These are phyloP conservation scores for Panaeolus cyanescens DNA, from an alignment of 768 basidiomycete species.

Conservation along the genomic window DNA sequence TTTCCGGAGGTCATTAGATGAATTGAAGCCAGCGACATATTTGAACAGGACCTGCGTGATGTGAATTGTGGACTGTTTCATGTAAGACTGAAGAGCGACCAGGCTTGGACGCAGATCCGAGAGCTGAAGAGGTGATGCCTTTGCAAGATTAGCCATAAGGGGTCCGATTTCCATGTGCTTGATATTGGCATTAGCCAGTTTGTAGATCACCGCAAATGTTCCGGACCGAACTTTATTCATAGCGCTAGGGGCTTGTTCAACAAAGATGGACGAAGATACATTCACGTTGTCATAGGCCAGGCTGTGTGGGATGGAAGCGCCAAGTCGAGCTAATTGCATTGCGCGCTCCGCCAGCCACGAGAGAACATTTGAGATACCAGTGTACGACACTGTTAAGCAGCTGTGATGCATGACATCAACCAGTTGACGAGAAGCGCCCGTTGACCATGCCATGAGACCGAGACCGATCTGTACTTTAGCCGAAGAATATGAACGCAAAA, in stretches of 20 bases:
- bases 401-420: slow-evolving; percentile 14
- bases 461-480: slow-evolving; percentile 13
- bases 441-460: slow-evolving; percentile 12
- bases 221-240: slow-evolving; percentile 36
- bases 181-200: slow-evolving; percentile 17
- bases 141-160: slow-evolving; percentile 16
- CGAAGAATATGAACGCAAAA: slow-evolving; percentile 10
- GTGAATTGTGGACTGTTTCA: slow-evolving; percentile 8
- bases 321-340: neutral
- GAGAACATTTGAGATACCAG: slow-evolving; percentile 5
- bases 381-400: slow-evolving; percentile 9
- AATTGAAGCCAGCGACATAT: slow-evolving; percentile 9
- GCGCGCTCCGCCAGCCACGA: slow-evolving; percentile 6
- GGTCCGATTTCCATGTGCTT: slow-evolving; percentile 24
- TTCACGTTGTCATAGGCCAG: slow-evolving; percentile 28
- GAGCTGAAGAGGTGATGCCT: slow-evolving; percentile 6
- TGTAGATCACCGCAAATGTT: slow-evolving; percentile 32
- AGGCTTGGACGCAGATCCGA: slow-evolving; percentile 3
- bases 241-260: slow-evolving; percentile 27
- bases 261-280: slow-evolving; percentile 26
- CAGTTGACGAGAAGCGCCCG: slow-evolving; percentile 12
- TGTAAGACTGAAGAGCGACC: neutral
- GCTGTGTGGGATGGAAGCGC: neutral
- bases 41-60: slow-evolving; percentile 11
- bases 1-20: neutral